Base-by-base conservation (phyloP, 768 basidiomycete species). In the Hericium coralloides region DNA sequence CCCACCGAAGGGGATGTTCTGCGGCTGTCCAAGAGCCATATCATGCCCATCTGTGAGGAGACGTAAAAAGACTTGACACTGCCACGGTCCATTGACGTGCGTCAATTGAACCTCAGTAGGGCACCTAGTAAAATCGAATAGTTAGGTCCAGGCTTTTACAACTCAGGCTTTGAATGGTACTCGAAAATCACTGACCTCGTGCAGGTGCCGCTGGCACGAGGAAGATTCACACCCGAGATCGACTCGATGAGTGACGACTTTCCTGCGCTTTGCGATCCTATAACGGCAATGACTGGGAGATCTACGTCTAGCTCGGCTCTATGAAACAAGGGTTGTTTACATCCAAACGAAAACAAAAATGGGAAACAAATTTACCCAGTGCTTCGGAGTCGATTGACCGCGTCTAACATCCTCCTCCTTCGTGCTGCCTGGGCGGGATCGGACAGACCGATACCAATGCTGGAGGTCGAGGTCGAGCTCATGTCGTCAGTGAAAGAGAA, bases 211-310 rank as follows among this genome's bases (percentile, higher is more conserved):
- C 80, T 73, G 0, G 83, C 84, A 10, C 86, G 77, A 22, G 87
- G 87, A 0, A 89, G 70, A 0, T 79, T 84, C 17, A 89, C 80
- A 0, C 87, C 85, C 0, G 85, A 87, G 48, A 90, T 88, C 0
- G 84, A 79, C 61, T 90, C 87, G 12, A 90, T 89, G 4, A 89
- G 74, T 0, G 87, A 89, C 0, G 85, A 87, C 63, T 89, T 89
- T 0, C 88, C 88, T 0, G 84, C 85, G 47, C 82, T 85, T 60
- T 90, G 88, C 2, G 75, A 78, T 0, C 88, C 87, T 17, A 88
- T 78, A 45, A 89, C 88, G 0, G 81, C 83, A 36, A 90, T 87
- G 59, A 82, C 79, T 0, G 89, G 88, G 0, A 90, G 70, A 61
- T 88, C 85, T 10, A 91, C 80, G 53, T 89, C 84, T 14, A 78